phyloP scores from a whole-genome alignment of 129 eudicot genomes.

The Calendula officinalis region DNA sequence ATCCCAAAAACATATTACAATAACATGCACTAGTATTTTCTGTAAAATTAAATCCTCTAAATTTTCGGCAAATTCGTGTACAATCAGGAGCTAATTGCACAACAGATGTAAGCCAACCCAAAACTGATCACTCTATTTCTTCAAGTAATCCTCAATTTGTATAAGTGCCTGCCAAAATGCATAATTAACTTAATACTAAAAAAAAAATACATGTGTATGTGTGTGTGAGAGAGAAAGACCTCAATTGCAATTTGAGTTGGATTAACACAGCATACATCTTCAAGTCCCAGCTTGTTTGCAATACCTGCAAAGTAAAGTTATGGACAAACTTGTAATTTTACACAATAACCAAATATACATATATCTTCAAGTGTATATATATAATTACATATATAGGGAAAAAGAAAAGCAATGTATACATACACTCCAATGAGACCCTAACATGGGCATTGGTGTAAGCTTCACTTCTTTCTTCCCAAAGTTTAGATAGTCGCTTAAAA shows the following conservation, averaged over 20 bases:
- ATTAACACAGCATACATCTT: constrained; percentile 63
- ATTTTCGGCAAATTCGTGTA: constrained; percentile 8
- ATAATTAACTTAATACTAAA: constrained; percentile 1
- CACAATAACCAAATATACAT: too few relatives aligned
- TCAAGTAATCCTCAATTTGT: constrained; percentile 32
- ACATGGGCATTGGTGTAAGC: constrained; percentile 70
- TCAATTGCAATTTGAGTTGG: constrained; percentile 75
- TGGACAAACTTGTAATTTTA: too few relatives aligned
- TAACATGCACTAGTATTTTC: background rate
- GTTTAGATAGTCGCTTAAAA: constrained; percentile 48
- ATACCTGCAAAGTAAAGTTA: constrained; percentile 42
- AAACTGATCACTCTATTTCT: constrained; percentile 18
- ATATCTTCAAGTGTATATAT: too few relatives aligned
- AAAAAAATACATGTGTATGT: background rate
- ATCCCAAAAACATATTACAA: constrained; percentile 10
- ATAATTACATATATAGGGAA: too few relatives aligned
- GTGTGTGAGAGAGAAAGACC: constrained; percentile 45
- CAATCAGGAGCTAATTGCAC: constrained; percentile 12
- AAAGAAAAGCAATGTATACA: constrained; percentile 8
- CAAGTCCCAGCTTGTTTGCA: constrained; percentile 60
- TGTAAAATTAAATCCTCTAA: constrained; percentile 2
- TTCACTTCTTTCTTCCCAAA: constrained; percentile 76
- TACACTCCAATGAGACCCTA: constrained; percentile 81
- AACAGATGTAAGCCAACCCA: constrained; percentile 14
- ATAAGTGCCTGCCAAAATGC: constrained; percentile 28